Evolutionary conservation across 1,284 basidiomycete species (phyloP).

Genomic region (Schizophyllum amplum): DNA sequence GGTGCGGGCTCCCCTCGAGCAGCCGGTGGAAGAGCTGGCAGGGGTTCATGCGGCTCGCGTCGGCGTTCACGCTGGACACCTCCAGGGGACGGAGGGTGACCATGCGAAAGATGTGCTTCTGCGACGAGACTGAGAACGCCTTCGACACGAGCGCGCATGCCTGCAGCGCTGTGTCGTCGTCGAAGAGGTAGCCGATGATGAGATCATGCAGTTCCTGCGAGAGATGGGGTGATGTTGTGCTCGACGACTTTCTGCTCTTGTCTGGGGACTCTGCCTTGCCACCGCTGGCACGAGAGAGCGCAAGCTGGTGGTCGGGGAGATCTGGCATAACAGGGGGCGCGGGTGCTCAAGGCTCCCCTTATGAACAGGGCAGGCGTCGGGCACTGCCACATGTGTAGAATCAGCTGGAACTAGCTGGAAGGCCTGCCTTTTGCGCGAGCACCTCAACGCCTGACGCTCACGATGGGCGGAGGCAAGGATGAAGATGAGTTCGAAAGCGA

Average conservation of each 20-base stretch:
- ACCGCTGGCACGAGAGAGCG: neutral
- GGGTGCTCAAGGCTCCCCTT: neutral
- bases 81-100: neutral
- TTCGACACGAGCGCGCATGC: neutral
- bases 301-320: neutral
- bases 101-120: neutral
- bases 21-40: neutral
- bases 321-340: neutral
- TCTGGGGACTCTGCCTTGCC: neutral
- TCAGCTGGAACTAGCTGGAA: neutral
- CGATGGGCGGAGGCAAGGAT: neutral
- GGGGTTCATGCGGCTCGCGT: neutral
- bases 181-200: neutral
- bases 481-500: neutral
- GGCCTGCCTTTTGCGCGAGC: no score
- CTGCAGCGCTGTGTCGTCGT: neutral
- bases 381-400: neutral
- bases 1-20: slow-evolving; percentile 4
- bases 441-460: no score
- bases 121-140: neutral
- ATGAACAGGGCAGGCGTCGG: neutral
- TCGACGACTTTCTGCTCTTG: neutral
- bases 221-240: neutral
- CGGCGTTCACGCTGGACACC: neutral
- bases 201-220: neutral